phyloP scores from a whole-genome alignment of 208 protist species.

The Endotrypanum monterogeii region DNA sequence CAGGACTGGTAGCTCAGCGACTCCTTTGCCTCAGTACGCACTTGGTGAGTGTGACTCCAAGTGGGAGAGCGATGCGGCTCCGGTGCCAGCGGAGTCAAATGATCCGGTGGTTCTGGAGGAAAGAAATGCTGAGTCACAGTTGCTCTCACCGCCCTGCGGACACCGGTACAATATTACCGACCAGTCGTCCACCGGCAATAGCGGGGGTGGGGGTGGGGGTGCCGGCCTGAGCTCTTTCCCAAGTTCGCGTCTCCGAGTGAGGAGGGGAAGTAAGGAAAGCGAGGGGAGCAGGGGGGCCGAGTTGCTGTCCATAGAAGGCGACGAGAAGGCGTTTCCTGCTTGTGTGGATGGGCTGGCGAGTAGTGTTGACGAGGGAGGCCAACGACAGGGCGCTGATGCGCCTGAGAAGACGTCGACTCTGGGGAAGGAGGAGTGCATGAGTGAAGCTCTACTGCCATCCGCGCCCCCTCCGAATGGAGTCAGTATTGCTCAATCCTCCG shows the following conservation, averaged over 20 bases:
- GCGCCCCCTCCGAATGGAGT: background rate
- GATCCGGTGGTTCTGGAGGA: background rate
- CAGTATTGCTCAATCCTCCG: background rate
- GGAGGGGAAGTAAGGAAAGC: background rate
- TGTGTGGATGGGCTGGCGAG: background rate
- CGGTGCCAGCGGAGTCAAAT: background rate
- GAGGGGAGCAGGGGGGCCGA: background rate
- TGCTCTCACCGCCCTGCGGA: background rate
- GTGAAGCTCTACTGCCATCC: background rate
- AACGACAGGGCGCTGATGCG: background rate
- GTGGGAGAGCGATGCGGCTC: background rate
- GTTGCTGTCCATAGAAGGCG: background rate
- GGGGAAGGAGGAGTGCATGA: background rate
- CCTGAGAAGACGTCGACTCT: background rate
- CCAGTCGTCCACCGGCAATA: background rate
- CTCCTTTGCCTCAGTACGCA: background rate
- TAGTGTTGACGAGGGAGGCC: background rate
- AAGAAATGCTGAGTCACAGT: background rate
- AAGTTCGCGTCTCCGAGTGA: background rate
- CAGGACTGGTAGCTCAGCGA: background rate
- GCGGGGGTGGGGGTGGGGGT: background rate
- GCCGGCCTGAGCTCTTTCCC: background rate
- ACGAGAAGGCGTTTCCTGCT: background rate
- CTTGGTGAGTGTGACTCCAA: background rate
- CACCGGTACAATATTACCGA: conserved; percentile 5